Conservation (phyloP, 2,329 filamentous ascomycete genomes). For the Cadophora malorum region DNA sequence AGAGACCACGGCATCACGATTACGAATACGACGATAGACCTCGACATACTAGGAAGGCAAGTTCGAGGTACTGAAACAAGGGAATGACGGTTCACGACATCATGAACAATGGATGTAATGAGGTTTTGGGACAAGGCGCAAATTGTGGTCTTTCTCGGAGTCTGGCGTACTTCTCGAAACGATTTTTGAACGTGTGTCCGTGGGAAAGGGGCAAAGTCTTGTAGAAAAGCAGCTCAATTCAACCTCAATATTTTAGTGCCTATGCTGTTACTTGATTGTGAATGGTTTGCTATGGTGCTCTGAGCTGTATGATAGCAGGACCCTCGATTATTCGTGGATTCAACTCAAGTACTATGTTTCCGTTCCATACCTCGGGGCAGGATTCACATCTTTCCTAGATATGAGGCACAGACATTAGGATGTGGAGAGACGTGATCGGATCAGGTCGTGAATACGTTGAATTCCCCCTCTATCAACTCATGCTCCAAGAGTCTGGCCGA, state of each 20-base stretch:
- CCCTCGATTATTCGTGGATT: too few species aligned
- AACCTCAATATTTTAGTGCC: background rate
- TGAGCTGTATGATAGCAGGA: too few species aligned
- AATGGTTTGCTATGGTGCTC: too few species aligned
- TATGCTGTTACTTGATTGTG: too few species aligned
- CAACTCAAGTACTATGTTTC: too few species aligned
- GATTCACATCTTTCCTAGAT: background rate
- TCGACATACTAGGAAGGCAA: slow-evolving; percentile 15
- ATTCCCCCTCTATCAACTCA: too few species aligned
- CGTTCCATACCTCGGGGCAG: background rate
- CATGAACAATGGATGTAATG: slow-evolving; percentile 8
- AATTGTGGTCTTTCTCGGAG: background rate
- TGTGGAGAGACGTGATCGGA: too few species aligned
- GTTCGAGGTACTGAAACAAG: slow-evolving; percentile 20
- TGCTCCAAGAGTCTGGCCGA: too few species aligned
- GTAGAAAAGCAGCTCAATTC: background rate
- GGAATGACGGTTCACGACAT: slow-evolving; percentile 3
- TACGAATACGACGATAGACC: slow-evolving; percentile 23
- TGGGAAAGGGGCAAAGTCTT: background rate
- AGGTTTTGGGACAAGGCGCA: background rate
- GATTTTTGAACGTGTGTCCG: background rate
- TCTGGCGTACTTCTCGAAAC: background rate
- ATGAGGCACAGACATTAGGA: too few species aligned
- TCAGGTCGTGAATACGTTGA: too few species aligned
- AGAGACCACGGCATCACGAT: slow-evolving; percentile 6